A percentile compares a stretch with the other conserved stretches of the same genome.
Evolutionary conservation across 768 basidiomycete species (phyloP).

Genomic region (Mycena capillaripes): DNA sequence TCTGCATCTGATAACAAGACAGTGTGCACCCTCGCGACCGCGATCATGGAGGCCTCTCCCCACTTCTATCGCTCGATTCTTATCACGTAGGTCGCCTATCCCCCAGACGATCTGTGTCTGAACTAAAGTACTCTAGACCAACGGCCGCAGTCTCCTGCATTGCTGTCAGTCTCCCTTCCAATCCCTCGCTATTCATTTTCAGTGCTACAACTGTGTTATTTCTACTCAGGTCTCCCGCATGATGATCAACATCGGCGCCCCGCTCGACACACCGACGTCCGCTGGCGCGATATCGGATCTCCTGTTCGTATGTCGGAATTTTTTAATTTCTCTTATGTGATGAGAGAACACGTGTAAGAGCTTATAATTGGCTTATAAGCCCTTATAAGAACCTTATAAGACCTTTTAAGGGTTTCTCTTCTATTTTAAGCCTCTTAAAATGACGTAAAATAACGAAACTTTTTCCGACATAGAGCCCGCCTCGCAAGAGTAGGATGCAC

Average conservation of each 20-base stretch:
- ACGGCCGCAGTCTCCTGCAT: constrained; percentile 33
- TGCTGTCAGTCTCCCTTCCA: constrained; percentile 11
- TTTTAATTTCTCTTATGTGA: too few relatives aligned
- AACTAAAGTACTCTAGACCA: neutral
- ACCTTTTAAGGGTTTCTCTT: too few relatives aligned
- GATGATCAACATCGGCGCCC: constrained; percentile 36
- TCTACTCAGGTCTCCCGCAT: constrained; percentile 24
- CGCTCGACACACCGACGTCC: neutral
- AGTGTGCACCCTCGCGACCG: constrained; percentile 24
- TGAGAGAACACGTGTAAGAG: too few relatives aligned
- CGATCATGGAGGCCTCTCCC: constrained; percentile 15
- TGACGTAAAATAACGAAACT: too few relatives aligned
- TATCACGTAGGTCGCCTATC: constrained; percentile 1
- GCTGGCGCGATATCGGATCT: neutral
- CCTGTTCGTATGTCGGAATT: too few relatives aligned
- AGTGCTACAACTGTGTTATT: neutral
- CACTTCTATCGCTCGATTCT: constrained; percentile 19
- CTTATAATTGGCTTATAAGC: too few relatives aligned
- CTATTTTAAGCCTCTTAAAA: too few relatives aligned
- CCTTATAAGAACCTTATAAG: too few relatives aligned
- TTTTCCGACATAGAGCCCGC: too few relatives aligned
- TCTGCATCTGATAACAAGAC: neutral
- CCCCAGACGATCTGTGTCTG: neutral
- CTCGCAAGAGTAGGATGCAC: too few relatives aligned
- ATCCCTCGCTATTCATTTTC: neutral